Evolutionary conservation across 202 grass and related monocot genomes (phyloP), one percentile per base, ranked within the genome.

Genomic region (Dendrocalamus latiflorus): DNA sequence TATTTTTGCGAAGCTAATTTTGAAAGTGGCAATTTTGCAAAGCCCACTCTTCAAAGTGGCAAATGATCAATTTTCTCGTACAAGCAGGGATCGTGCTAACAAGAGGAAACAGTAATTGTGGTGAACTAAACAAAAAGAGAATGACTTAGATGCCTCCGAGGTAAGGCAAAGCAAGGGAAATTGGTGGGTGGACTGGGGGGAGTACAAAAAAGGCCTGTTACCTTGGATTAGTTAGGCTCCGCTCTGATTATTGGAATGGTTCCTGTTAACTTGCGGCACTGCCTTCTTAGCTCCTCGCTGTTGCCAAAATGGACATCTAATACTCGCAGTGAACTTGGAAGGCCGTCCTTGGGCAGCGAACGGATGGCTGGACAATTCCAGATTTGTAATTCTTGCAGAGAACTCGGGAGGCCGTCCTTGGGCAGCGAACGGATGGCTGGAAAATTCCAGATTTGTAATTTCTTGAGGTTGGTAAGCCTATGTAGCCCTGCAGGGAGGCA

Each of bases 271-370:
- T 49, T 77, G 41, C 43, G 39, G 10, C 42, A 48, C 41, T 77
- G 58, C 5, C 42, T 48, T 21, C 0, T 77, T 68, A 80, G 48
- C n/a, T 80, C 48, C 34, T 66, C 63, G 17, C 58, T 30, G 5
- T 6, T 1, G 41, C 0, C 0, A 10, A 0, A 0, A 0, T 1
- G 0, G 14, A 79, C 47, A 8, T 55, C 0, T 68, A 79, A 5
- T 12, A 12, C 1, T 10, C 0, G 64, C 13, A 80, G 77, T 13
- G 64, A 47, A 37, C 36, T 37, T 6, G 36, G 36, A 6, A 37
- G 36, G 3, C 36, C 3, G 36, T 6, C 36, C 36, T 48, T 77
- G 41, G 74, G 74, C 8, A 63, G 74, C 10, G 41, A 20, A 0
- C 2, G 26, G 58, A 64, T n/a, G n/a, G n/a, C n/a, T n/a, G n/a